These are phyloP conservation scores for Kodamaea nitidulidarum DNA, from an alignment of 805 yeast species.

Conservation along the genomic window DNA sequence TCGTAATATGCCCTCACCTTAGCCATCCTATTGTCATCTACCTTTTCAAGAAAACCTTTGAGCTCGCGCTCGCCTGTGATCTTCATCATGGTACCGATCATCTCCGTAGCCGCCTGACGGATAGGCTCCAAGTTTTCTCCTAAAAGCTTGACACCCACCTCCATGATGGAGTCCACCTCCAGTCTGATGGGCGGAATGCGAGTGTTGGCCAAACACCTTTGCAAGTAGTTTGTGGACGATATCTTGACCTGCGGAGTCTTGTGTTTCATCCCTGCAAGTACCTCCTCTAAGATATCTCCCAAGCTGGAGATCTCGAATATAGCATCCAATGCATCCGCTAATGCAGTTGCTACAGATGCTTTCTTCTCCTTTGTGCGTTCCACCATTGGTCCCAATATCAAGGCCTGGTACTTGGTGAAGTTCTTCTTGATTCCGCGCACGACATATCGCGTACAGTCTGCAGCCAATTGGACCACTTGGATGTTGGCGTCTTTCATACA, in stretches of 20 bases:
- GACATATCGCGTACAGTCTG: conserved; percentile 56
- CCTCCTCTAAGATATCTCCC: conserved; percentile 55
- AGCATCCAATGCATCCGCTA: conserved; percentile 62
- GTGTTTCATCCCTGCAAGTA: conserved; percentile 58
- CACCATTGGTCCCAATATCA: conserved; percentile 57
- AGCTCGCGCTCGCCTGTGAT: conserved; percentile 73
- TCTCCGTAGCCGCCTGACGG: conserved; percentile 70
- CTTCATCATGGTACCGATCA: conserved; percentile 78
- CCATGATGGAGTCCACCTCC: conserved; percentile 58
- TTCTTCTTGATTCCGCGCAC: conserved; percentile 61
- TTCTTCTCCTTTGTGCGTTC: conserved; percentile 90
- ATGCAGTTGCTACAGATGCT: conserved; percentile 66
- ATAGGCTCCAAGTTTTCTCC: conserved; percentile 82
- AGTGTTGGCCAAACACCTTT: conserved; percentile 56
- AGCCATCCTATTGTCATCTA: conserved; percentile 69
- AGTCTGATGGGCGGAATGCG: conserved; percentile 43
- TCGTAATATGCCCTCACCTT: conserved; percentile 62
- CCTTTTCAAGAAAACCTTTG: conserved; percentile 53
- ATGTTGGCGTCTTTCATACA: conserved; percentile 85
- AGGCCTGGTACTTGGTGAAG: conserved; percentile 51
- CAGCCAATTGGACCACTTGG: conserved; percentile 77
- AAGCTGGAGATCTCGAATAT: conserved; percentile 51
- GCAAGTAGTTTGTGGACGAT: conserved; percentile 62
- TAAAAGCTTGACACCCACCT: conserved; percentile 56
- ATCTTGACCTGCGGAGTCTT: conserved; percentile 81